phyloP scores from a whole-genome alignment of 2,329 filamentous ascomycete genomes.

The Colletotrichum cuscutae region DNA sequence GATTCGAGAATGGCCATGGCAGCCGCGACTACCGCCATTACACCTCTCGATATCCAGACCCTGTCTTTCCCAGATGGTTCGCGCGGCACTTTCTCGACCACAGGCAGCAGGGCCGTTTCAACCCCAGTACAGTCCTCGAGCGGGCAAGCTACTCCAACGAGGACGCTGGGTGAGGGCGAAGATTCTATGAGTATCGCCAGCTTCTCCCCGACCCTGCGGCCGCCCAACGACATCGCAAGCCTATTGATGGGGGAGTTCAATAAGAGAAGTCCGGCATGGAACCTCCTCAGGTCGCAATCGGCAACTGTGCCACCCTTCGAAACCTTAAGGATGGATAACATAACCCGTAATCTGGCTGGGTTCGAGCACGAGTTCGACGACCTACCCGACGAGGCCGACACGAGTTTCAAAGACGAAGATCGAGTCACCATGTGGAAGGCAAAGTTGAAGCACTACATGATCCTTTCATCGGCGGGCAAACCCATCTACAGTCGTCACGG shows the following conservation, averaged over 20 bases:
- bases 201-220: conserved; percentile 71
- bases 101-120: conserved; percentile 47
- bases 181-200: conserved; percentile 75
- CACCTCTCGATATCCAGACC: conserved; percentile 82
- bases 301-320: conserved; percentile 71
- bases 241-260: conserved; percentile 78
- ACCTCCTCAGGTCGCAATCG: conserved; percentile 71
- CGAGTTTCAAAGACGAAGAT: conserved; percentile 60
- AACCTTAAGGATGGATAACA: conserved; percentile 50
- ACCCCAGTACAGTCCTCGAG: conserved; percentile 47
- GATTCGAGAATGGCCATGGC: conserved; percentile 48
- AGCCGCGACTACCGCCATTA: conserved; percentile 85
- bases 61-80: conserved; percentile 78
- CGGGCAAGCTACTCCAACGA: conserved; percentile 52
- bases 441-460: conserved; percentile 97
- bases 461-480: conserved; percentile 94
- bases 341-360: conserved; percentile 66
- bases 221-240: conserved; percentile 80
- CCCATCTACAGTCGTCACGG: conserved; percentile 97
- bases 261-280: conserved; percentile 75
- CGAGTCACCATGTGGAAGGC: conserved; percentile 83
- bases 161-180: conserved; percentile 60
- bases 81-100: conserved; percentile 69
- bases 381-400: conserved; percentile 66
- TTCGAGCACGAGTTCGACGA: conserved; percentile 85